These are phyloP conservation scores for Saccharomycopsis babjevae DNA, from an alignment of 805 yeast species.

Conservation along the genomic window DNA sequence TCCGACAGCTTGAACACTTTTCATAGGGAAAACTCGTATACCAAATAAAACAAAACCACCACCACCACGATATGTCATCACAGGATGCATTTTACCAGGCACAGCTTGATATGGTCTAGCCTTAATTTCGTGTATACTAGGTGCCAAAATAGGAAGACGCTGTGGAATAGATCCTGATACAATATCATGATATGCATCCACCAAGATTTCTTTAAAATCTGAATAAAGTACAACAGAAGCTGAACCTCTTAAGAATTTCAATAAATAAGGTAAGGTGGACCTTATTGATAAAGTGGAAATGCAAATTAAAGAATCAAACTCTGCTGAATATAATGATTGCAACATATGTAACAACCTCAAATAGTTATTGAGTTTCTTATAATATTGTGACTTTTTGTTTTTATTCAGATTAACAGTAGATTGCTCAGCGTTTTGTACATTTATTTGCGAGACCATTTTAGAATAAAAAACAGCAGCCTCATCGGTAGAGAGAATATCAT, in stretches of 20 bases:
- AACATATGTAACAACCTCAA: constrained; percentile 32
- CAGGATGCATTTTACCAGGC: constrained; percentile 89
- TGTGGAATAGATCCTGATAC: constrained; percentile 34
- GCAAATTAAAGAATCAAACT: constrained; percentile 67
- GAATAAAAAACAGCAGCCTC: constrained; percentile 8
- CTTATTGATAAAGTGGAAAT: constrained; percentile 66
- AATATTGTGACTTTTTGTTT: constrained; percentile 47
- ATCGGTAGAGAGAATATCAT: constrained; percentile 11
- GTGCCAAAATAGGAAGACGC: constrained; percentile 57
- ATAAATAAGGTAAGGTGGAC: constrained; percentile 48
- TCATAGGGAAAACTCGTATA: constrained; percentile 64
- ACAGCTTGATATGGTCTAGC: constrained; percentile 86
- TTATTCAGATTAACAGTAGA: background rate
- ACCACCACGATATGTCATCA: constrained; percentile 86
- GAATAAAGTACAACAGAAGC: constrained; percentile 77
- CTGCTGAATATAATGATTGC: constrained; percentile 37
- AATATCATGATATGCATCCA: constrained; percentile 64
- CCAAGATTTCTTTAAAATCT: constrained; percentile 69
- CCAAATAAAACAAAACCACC: constrained; percentile 86
- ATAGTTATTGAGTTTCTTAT: constrained; percentile 41
- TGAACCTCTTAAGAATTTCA: constrained; percentile 69
- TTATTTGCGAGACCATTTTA: constrained; percentile 24
- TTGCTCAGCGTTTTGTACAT: constrained; percentile 31
- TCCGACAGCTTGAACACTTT: constrained; percentile 56
- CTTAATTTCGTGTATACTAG: constrained; percentile 70